These are phyloP conservation scores for Pelargonium nanum DNA, from an alignment of 345 rosid genomes.

Conservation along the genomic window DNA sequence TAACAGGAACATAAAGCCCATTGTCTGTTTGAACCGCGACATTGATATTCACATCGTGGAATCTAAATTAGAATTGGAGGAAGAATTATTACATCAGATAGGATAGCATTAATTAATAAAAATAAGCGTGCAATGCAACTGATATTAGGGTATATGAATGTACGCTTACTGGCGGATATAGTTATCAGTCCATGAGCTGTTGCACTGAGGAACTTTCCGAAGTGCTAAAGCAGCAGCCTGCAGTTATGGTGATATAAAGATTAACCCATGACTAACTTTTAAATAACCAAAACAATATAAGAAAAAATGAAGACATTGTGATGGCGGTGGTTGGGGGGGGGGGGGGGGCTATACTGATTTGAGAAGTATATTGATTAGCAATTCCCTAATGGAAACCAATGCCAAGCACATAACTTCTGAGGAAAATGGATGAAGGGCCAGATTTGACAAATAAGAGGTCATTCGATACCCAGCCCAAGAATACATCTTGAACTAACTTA, in stretches of 20 bases:
- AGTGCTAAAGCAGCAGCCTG: slow-evolving; percentile 99
- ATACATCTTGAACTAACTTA: background rate
- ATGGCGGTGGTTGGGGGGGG: too few species aligned
- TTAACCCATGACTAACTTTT: slow-evolving; percentile 1
- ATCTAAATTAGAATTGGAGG: slow-evolving; percentile 34
- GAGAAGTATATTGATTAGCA: background rate
- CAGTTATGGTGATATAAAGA: slow-evolving; percentile 8
- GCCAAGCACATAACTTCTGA: slow-evolving; percentile 1
- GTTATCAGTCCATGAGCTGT: slow-evolving; percentile 93
- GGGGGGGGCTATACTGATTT: too few species aligned
- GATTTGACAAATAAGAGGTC: background rate
- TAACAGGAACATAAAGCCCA: slow-evolving; percentile 89
- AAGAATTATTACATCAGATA: slow-evolving; percentile 3
- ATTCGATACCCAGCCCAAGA: background rate
- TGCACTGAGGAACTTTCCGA: slow-evolving; percentile 87
- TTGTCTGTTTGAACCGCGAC: slow-evolving; percentile 96
- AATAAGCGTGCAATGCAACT: background rate
- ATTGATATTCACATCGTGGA: slow-evolving; percentile 71
- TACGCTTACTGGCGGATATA: slow-evolving; percentile 83
- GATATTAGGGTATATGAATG: background rate
- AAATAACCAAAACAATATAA: background rate
- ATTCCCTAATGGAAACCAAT: background rate
- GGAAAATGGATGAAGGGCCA: background rate
- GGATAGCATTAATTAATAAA: slow-evolving; percentile 1
- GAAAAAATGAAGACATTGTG: background rate